These are phyloP conservation scores for Albifimbria verrucaria DNA, from an alignment of 2,329 filamentous ascomycete genomes.

Conservation along the genomic window DNA sequence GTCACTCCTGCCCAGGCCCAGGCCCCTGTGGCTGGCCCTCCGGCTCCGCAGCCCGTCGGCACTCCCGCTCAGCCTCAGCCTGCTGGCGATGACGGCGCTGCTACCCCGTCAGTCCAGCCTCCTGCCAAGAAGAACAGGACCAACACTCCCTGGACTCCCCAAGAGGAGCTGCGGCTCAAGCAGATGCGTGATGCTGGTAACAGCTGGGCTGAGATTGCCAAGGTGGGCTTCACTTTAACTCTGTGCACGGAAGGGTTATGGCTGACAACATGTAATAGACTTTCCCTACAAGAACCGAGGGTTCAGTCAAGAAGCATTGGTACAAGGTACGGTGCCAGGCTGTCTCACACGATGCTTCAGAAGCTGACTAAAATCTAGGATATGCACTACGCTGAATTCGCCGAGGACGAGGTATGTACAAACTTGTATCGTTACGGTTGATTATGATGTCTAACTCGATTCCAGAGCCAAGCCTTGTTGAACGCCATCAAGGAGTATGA, in stretches of 20 bases:
- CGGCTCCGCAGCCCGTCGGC: conserved; percentile 23
- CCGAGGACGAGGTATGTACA: conserved; percentile 81
- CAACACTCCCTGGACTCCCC: conserved; percentile 98
- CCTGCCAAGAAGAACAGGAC: conserved; percentile 89
- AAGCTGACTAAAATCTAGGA: conserved; percentile 53
- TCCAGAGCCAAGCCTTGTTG: conserved; percentile 72
- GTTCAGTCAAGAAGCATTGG: conserved; percentile 99
- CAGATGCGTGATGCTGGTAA: conserved; percentile 89
- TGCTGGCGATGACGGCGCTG: conserved; percentile 26
- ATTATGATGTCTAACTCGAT: conserved; percentile 14
- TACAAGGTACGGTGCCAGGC: conserved; percentile 68
- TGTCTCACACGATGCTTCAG: background rate
- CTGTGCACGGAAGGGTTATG: background rate
- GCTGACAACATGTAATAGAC: conserved; percentile 49
- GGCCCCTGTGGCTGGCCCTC: conserved; percentile 24
- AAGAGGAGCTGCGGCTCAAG: conserved; percentile 89
- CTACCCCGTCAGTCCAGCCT: conserved; percentile 37
- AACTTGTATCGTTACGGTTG: conserved; percentile 7
- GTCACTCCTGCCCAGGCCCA: conserved; percentile 29
- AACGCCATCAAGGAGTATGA: conserved; percentile 99
- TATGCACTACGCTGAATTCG: conserved; percentile 99
- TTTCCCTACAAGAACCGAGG: conserved; percentile 90
- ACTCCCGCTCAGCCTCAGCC: conserved; percentile 24
- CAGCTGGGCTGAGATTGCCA: conserved; percentile 97
- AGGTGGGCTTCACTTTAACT: conserved; percentile 63